phyloP scores from a whole-genome alignment of 768 basidiomycete species.

The Cystofilobasidium bisporidii region DNA sequence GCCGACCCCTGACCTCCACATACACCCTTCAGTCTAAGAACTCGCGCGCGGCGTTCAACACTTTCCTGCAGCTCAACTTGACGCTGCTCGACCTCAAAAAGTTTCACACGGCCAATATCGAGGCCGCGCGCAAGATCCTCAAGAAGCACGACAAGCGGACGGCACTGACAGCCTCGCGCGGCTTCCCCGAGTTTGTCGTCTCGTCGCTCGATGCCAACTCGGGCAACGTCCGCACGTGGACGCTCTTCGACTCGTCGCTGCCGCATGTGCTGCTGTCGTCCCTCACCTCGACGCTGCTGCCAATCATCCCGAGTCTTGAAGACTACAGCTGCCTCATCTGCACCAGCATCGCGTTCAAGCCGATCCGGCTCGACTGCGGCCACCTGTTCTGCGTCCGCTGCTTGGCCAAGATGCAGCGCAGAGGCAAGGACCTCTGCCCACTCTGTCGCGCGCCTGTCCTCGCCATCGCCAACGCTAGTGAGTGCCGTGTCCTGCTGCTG shows the following conservation, averaged over 20 bases:
- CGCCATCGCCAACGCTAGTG: constrained; percentile 61
- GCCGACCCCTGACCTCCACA: too few species aligned
- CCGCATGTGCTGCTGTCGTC: constrained; percentile 66
- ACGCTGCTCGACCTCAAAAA: constrained; percentile 73
- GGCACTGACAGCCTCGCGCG: constrained; percentile 51
- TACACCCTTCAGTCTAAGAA: constrained; percentile 42
- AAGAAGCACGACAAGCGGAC: constrained; percentile 88
- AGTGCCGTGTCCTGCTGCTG: neutral
- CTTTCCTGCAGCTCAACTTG: constrained; percentile 65
- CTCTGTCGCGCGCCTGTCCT: constrained; percentile 68
- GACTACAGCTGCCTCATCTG: constrained; percentile 82
- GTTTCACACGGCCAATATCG: constrained; percentile 75
- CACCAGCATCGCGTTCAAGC: constrained; percentile 82
- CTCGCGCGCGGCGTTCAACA: constrained; percentile 53
- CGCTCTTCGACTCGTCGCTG: constrained; percentile 44
- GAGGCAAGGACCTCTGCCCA: constrained; percentile 65
- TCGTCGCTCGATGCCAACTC: constrained; percentile 31
- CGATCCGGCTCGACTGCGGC: constrained; percentile 58
- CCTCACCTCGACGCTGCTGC: constrained; percentile 69
- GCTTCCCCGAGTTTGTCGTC: constrained; percentile 45
- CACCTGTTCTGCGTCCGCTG: constrained; percentile 51
- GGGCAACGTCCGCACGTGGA: constrained; percentile 38
- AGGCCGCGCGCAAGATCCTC: constrained; percentile 83
- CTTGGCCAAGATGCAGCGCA: constrained; percentile 83
- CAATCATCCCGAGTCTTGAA: constrained; percentile 55